Evolutionary conservation across 2,329 filamentous ascomycete species (phyloP).

Genomic region (Tympanopsis confertula): DNA sequence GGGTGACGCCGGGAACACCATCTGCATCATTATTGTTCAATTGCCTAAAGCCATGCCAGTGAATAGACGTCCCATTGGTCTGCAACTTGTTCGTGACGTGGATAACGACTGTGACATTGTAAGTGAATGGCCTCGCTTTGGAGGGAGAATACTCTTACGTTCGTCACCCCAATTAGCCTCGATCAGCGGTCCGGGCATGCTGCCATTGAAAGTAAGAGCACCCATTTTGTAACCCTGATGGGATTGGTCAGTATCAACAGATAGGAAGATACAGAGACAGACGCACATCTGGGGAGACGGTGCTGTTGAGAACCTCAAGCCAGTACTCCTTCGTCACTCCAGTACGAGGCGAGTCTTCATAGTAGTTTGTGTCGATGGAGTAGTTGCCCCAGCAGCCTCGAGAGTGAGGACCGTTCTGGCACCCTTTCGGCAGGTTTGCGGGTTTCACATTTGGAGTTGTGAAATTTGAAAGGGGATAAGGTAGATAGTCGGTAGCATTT

Average conservation of each 20-base stretch:
- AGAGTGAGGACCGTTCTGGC: slow-evolving; percentile 11
- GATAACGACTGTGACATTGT: slow-evolving; percentile 32
- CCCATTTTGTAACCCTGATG: too few relatives aligned
- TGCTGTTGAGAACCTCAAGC: slow-evolving; percentile 35
- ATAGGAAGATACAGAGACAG: too few relatives aligned
- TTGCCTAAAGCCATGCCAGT: slow-evolving; percentile 53
- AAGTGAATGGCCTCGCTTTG: too few relatives aligned
- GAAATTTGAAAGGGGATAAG: too few relatives aligned
- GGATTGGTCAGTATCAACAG: too few relatives aligned
- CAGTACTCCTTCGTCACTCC: slow-evolving; percentile 43
- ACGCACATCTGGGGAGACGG: slow-evolving; percentile 45
- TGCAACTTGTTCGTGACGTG: slow-evolving; percentile 36
- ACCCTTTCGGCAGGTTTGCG: too few relatives aligned
- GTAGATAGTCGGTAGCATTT: too few relatives aligned
- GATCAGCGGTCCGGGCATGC: slow-evolving; percentile 47
- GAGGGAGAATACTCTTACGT: too few relatives aligned
- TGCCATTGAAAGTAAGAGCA: slow-evolving; percentile 42
- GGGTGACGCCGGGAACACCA: slow-evolving; percentile 37
- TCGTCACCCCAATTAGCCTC: slow-evolving; percentile 38
- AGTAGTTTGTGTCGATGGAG: slow-evolving; percentile 38
- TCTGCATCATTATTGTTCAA: slow-evolving; percentile 40
- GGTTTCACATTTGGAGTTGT: too few relatives aligned
- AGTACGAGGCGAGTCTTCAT: slow-evolving; percentile 33
- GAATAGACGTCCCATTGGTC: slow-evolving; percentile 47
- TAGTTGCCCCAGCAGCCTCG: slow-evolving; percentile 22